These are phyloP conservation scores for Aspergillus terreus DNA, from an alignment of 2,329 filamentous ascomycete species.

Conservation along the genomic window DNA sequence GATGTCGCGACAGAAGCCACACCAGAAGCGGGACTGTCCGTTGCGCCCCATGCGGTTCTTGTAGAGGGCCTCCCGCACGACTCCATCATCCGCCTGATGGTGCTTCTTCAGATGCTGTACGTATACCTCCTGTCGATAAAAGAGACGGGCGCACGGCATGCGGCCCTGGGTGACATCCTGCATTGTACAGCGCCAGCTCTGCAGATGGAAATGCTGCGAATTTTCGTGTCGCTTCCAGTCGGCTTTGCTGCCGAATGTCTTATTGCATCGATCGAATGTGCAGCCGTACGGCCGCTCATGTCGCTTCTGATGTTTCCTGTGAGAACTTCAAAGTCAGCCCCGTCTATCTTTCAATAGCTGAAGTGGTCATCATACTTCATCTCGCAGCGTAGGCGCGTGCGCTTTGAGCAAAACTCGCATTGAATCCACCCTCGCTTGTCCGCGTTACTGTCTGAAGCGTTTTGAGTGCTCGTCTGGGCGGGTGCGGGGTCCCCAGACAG, in stretches of 20 bases:
- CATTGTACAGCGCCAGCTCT: constrained; percentile 68
- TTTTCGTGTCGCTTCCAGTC: constrained; percentile 93
- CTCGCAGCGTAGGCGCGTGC: constrained; percentile 31
- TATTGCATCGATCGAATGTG: constrained; percentile 66
- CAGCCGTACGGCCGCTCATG: constrained; percentile 80
- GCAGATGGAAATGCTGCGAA: constrained; percentile 68
- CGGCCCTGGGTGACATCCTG: constrained; percentile 20
- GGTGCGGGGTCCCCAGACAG: constrained; percentile 14
- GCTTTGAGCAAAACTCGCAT: constrained; percentile 29
- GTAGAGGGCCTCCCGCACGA: constrained; percentile 37
- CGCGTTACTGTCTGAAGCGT: constrained; percentile 8
- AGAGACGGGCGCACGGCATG: constrained; percentile 55
- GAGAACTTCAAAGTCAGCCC: neutral
- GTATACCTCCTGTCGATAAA: constrained; percentile 58
- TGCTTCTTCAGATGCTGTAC: constrained; percentile 56
- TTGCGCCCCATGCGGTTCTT: constrained; percentile 61
- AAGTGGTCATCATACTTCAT: constrained; percentile 31
- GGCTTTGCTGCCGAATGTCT: constrained; percentile 83
- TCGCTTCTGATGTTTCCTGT: constrained; percentile 77
- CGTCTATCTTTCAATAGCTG: neutral
- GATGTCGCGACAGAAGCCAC: constrained; percentile 69
- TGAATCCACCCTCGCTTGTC: constrained; percentile 26
- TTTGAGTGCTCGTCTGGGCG: constrained; percentile 2
- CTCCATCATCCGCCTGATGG: constrained; percentile 40
- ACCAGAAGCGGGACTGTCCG: constrained; percentile 71